Base-by-base conservation (phyloP, 495 filamentous ascomycete genomes). In the Tetracladium marchalianum region DNA sequence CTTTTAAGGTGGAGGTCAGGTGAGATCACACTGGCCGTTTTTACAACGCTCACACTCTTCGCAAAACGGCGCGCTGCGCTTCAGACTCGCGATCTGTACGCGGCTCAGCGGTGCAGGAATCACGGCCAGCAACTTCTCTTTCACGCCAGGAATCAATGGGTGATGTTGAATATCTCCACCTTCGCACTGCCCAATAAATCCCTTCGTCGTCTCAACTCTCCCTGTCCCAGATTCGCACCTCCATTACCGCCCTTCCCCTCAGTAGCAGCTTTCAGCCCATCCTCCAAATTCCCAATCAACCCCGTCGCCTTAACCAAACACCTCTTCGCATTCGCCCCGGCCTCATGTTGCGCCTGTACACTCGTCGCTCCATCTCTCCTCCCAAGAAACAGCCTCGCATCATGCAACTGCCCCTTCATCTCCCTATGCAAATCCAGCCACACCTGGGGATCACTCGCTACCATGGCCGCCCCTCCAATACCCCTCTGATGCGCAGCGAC, bases 351-450 rank as follows among this genome's bases (percentile, higher is more conserved):
- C 41, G 65, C 74, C 57, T 73, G 74, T 43, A 75, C 76, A 49
- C 66, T 82, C 45, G 67, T 69, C 8, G 87, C 85, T 41, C 81
- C 81, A 55, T 98, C 90, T 22, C 90, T 67, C 45, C 77, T 66
- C 33, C 81, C 85, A 0, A 97, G 65, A 54, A 77, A 78, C 47
- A 85, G 68, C 17, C 90, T 63, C 36, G 87, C 88, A 51, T 92
- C 85, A 48, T 95, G 88, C 34, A 98, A 69, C 52, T 82, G 76
- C 8, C 67, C 59, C 65, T 95, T 96, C 67, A 95, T 71, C 58
- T 94, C 84, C 8, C 81, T 68, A 56, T 90, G 82, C 47, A 84
- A 71, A 58, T 97, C 93, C 32, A 95, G 68, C 92, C 92, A 98
- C 2, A 85, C 74, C 0, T 76, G 74, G 9, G 90, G 82, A 57